Evolutionary conservation across 2,329 filamentous ascomycete genomes (phyloP), one percentile per base, ranked within the genome.

Genomic region (Knoxdaviesia capensis): DNA sequence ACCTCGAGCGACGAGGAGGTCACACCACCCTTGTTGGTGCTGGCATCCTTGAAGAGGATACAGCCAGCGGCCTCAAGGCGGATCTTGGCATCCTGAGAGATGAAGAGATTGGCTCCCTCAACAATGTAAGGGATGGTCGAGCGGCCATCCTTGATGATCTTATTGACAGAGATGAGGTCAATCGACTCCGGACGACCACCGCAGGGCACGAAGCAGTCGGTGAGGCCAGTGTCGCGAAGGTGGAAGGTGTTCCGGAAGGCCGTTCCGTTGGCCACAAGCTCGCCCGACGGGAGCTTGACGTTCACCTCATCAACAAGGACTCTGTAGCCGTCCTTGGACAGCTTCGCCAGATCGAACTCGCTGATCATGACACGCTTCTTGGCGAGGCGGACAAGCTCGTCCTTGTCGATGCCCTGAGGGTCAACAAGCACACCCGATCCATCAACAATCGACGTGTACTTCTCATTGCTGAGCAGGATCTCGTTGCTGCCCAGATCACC

Each of bases 161-260:
- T 84, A 61, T 72, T 79, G 47, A 87, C 88, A 6, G 80, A 84
- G 43, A 83, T 80, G 45, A 96, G 74, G 57, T 98, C 88, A 50
- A 98, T 94, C 1, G 88, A 94, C 61, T 96, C 90, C 2, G 90
- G 90, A 29, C 90, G 83, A 44, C 90, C 90, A 63, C 90, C 90
- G 52, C 90, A 98, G 31, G 90, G 90, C 28, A 98, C 90, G 55
- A 98, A 96, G 42, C 77, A 70, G 55, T 98, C 90, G 43, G 84
- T 88, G 40, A 77, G 61, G 43, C 81, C 74, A 11, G 70, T 77
- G 45, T 78, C 72, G 39, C 88, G 83, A 40, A 96, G 72, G 56
- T 98, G 90, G 69, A 88, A 98, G 28, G 86, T 92, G 65, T 98
- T 98, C 47, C 90, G 85, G 81, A 98, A 98, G 3, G 80, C 71